Conservation (phyloP, 768 basidiomycete genomes). For the Sporobolomyces phaffii region DNA sequence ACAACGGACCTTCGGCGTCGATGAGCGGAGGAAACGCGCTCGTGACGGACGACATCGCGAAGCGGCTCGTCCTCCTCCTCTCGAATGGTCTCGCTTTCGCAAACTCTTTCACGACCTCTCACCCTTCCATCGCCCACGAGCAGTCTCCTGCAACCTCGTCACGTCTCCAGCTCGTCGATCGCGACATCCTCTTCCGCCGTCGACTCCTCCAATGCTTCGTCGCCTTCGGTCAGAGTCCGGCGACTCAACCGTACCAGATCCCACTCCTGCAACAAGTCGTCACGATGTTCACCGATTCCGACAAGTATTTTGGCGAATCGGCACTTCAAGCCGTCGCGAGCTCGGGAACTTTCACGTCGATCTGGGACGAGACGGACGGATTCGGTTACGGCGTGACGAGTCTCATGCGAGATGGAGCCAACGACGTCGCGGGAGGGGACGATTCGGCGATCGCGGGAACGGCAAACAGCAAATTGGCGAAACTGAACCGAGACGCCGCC, state of each 20-base stretch:
- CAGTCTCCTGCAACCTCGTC: constrained; percentile 37
- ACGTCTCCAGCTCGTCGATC: constrained; percentile 59
- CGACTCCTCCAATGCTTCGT: constrained; percentile 86
- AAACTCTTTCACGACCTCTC: constrained; percentile 69
- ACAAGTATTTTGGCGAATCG: constrained; percentile 67
- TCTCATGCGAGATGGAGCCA: constrained; percentile 42
- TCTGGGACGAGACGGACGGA: constrained; percentile 83
- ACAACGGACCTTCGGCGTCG: constrained; percentile 52
- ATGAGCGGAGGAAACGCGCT: constrained; percentile 53
- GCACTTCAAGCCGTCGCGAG: constrained; percentile 83
- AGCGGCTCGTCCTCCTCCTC: constrained; percentile 77
- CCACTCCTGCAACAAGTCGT: constrained; percentile 74
- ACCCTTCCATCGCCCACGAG: constrained; percentile 59
- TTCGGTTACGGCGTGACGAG: constrained; percentile 87
- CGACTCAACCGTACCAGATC: constrained; percentile 75
- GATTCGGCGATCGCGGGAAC: constrained; percentile 10
- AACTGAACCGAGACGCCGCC: constrained; percentile 68
- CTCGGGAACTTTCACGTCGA: constrained; percentile 69
- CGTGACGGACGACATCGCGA: constrained; percentile 82
- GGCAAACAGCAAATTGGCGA: constrained; percentile 45
- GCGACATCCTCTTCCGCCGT: constrained; percentile 75
- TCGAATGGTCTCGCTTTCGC: constrained; percentile 85
- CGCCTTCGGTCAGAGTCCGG: constrained; percentile 65
- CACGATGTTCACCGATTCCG: constrained; percentile 75
- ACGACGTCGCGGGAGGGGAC: constrained; percentile 39